Evolutionary conservation across 495 filamentous ascomycete genomes (phyloP).

Genomic region (Pyronema domesticum): DNA sequence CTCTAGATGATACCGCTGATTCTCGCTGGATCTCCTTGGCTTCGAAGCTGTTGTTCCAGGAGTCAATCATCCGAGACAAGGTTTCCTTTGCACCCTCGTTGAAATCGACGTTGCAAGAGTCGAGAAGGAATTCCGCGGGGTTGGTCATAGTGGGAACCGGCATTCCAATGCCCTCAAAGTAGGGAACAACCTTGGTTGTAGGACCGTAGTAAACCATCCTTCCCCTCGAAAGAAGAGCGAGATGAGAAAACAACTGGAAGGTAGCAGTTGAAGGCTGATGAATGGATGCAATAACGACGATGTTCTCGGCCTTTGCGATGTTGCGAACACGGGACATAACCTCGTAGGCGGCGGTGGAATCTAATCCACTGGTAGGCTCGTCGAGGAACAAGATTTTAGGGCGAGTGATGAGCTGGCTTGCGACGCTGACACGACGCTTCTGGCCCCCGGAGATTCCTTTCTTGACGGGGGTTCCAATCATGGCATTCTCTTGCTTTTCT

Average conservation of each 20-base stretch:
- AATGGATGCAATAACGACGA: constrained; percentile 60
- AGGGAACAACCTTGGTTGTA: constrained; percentile 31
- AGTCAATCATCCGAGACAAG: constrained; percentile 25
- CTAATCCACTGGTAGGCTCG: constrained; percentile 65
- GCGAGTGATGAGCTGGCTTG: constrained; percentile 58
- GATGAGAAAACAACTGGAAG: constrained; percentile 61
- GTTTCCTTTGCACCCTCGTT: constrained; percentile 27
- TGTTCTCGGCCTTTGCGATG: constrained; percentile 46
- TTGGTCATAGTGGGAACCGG: constrained; percentile 50
- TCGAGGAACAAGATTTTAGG: constrained; percentile 68
- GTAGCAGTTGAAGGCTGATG: constrained; percentile 65
- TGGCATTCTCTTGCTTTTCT: constrained; percentile 40
- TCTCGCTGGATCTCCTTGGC: constrained; percentile 15
- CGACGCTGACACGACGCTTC: constrained; percentile 59
- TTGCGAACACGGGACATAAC: constrained; percentile 46
- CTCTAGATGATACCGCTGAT: neutral
- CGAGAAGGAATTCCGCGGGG: constrained; percentile 60
- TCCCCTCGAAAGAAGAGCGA: constrained; percentile 53
- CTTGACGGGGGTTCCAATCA: constrained; percentile 61
- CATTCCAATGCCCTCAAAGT: constrained; percentile 42
- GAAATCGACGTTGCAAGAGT: constrained; percentile 61
- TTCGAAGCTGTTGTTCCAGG: constrained; percentile 25
- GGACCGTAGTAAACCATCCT: constrained; percentile 52
- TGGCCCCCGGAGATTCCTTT: constrained; percentile 71
- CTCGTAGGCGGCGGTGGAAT: constrained; percentile 50